These are phyloP conservation scores for Colletotrichum sp. DNA, from an alignment of 2,329 filamentous ascomycete genomes.

Conservation along the genomic window DNA sequence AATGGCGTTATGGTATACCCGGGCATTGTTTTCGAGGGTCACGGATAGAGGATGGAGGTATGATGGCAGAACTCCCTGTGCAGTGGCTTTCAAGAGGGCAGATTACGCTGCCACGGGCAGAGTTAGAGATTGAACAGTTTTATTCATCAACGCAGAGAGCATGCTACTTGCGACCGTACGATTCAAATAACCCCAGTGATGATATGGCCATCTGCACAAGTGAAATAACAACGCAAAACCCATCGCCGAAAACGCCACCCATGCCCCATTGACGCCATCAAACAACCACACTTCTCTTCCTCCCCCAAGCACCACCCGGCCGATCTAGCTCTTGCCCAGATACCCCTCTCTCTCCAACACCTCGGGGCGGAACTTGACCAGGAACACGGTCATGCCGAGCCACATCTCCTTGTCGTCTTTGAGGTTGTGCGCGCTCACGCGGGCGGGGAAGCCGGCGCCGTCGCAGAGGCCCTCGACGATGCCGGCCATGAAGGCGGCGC, in stretches of 20 bases:
- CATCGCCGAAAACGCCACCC: slow-evolving; percentile 27
- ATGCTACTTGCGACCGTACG: neutral
- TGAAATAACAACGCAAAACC: neutral
- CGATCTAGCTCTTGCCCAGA: slow-evolving; percentile 61
- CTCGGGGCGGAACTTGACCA: slow-evolving; percentile 90
- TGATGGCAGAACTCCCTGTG: neutral
- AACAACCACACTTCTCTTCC: neutral
- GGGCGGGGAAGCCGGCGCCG: slow-evolving; percentile 85
- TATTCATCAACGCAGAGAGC: neutral
- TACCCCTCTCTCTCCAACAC: slow-evolving; percentile 92
- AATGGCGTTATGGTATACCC: slow-evolving; percentile 17
- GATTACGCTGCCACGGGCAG: neutral
- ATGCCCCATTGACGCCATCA: slow-evolving; percentile 24
- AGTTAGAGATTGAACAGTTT: neutral
- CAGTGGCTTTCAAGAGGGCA: too few species aligned
- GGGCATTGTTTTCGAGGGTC: neutral
- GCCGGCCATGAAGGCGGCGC: slow-evolving; percentile 92
- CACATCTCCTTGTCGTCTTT: slow-evolving; percentile 78
- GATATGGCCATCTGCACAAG: neutral
- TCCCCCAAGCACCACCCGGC: neutral
- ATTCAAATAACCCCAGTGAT: neutral
- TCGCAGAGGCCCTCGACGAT: slow-evolving; percentile 97
- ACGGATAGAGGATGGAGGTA: neutral
- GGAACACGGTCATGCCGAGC: slow-evolving; percentile 94
- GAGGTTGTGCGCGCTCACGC: slow-evolving; percentile 87